Evolutionary conservation across 441 rosid species (phyloP), one percentile per base, ranked within the genome.

Genomic region (Biscutella laevigata): DNA sequence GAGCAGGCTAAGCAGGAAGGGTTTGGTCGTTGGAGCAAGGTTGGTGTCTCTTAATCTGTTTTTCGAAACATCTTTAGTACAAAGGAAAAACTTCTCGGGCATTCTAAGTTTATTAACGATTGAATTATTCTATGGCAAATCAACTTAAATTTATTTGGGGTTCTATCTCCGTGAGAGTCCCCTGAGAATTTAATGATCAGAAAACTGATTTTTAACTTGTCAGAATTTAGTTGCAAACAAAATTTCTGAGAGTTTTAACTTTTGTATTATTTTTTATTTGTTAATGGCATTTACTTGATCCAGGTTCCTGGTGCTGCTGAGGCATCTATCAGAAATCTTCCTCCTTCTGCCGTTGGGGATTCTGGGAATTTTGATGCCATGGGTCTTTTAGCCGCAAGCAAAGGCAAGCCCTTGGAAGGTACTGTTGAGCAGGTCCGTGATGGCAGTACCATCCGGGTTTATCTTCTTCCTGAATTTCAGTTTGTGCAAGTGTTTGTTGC

Each of bases 381-480:
- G 89, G 87, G 80, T 74, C 76, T 88, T 61, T 73, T 92, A 27
- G 75, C 77, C 60, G 78, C 88, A 42, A 92, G 81, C 66, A 92
- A 88, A 72, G 99, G 99, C 46, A 77, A 73, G 47, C 82, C 95
- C 39, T 71, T 92, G 95, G 67, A 92, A 76, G 81, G 83, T 59
- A 71, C 88, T 68, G 99, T 92, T 29, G 97, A 92, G 86, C 97
- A 92, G 71, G 90, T 86, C 63, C 95, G 95, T 42, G 97, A 94
- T 80, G 99, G 99, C 41, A 94, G 97, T 52, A 84, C 92, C 30
- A 68, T 94, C 16, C 81, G 95, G 30, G 95, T 86, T 34, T 77
- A 88, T 74, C 78, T 94, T 84, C 97, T 94, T 67, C 99, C 99
- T 11, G 94, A 81, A 30, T 86, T 94, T 70, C 95, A 86, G 73